Conservation (phyloP, 768 basidiomycete species). For the Phanerochaete carnosa region DNA sequence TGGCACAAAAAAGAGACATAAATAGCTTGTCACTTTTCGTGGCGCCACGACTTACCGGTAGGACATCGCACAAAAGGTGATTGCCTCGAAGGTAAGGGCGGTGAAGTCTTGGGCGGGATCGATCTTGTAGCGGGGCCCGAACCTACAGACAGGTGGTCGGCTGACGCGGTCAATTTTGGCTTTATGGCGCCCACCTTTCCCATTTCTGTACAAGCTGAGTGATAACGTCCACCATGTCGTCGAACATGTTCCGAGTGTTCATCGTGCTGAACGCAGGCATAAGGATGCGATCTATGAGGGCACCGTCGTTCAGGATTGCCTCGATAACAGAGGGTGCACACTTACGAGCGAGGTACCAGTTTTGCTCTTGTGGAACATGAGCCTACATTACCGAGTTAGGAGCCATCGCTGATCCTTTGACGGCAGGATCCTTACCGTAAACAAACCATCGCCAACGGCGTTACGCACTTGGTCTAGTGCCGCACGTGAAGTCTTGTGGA, state of each 20-base stretch:
- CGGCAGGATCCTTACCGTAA: constrained; percentile 27
- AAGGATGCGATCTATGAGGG: constrained; percentile 34
- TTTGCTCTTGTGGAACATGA: constrained; percentile 36
- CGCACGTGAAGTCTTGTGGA: constrained; percentile 37
- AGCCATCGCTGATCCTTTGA: not conserved
- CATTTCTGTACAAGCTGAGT: constrained; percentile 42
- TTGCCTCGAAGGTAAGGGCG: constrained; percentile 43
- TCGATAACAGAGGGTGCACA: not conserved
- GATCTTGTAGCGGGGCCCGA: constrained; percentile 38
- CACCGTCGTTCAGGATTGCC: not conserved
- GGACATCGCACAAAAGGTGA: constrained; percentile 42
- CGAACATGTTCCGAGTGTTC: constrained; percentile 43
- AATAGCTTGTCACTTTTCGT: not conserved
- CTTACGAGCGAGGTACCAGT: constrained; percentile 45
- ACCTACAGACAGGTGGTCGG: constrained; percentile 12
- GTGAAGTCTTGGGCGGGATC: constrained; percentile 46
- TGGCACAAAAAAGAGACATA: not conserved
- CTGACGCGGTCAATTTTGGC: not conserved
- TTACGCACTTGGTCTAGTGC: constrained; percentile 33
- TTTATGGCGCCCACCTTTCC: constrained; percentile 29
- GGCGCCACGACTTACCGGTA: constrained; percentile 27
- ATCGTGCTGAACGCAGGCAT: constrained; percentile 42
- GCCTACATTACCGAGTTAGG: constrained; percentile 22
- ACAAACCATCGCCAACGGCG: constrained; percentile 39
- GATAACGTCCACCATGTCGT: constrained; percentile 44